phyloP scores from a whole-genome alignment of 176 grass and related monocot genomes.

The Aegilops bicornis region DNA sequence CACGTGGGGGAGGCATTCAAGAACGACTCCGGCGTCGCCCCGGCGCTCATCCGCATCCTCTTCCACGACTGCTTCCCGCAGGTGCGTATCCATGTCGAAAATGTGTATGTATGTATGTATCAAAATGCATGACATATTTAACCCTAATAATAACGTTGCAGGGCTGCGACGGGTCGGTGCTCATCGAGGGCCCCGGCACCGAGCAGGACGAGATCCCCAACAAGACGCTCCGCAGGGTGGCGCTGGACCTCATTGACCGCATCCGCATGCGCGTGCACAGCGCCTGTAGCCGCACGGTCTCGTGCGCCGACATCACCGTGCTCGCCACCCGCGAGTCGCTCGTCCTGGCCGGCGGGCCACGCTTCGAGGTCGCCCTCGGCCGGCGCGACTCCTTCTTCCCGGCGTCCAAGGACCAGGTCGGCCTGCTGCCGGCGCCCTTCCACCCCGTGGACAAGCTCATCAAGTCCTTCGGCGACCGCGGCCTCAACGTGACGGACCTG shows the following conservation, averaged over 20 bases:
- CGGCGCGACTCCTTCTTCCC: conserved; percentile 20
- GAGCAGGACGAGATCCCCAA: conserved; percentile 19
- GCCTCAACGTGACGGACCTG: conserved; percentile 34
- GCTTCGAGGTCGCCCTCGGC: conserved; percentile 34
- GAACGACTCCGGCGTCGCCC: conserved; percentile 40
- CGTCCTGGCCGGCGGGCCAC: conserved; percentile 28
- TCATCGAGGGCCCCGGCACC: neutral
- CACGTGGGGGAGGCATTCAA: conserved; percentile 2
- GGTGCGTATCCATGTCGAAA: too few species aligned
- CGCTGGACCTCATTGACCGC: conserved; percentile 28
- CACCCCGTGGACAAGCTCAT: neutral
- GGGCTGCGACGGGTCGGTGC: conserved; percentile 56
- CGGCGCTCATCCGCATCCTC: conserved; percentile 47
- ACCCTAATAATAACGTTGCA: neutral
- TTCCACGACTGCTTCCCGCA: conserved; percentile 66
- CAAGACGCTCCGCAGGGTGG: conserved; percentile 16
- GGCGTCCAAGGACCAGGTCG: neutral
- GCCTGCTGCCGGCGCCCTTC: conserved; percentile 14
- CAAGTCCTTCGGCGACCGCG: neutral
- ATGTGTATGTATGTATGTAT: too few species aligned
- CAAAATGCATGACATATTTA: neutral
- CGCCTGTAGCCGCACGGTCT: conserved; percentile 30
- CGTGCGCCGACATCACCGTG: conserved; percentile 47
- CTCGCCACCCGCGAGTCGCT: conserved; percentile 45
- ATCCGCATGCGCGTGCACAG: conserved; percentile 18